Evolutionary conservation across 1,284 basidiomycete genomes (phyloP).

Genomic region (Sanghuangporus sanghuang): DNA sequence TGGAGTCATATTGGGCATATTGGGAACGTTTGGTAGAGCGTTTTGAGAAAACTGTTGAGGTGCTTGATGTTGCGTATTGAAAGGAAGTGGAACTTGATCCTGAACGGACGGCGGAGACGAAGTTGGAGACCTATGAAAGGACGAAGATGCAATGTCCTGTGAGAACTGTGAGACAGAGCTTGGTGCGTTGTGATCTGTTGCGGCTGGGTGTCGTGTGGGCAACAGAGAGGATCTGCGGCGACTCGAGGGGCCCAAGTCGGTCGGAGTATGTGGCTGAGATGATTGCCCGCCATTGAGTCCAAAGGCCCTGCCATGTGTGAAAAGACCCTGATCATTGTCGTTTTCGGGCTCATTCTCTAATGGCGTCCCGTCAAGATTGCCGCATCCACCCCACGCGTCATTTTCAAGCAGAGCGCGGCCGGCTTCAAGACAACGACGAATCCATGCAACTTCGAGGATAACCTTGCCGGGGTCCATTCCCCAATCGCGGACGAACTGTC

Average conservation of each 20-base stretch:
- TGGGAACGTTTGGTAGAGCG: neutral
- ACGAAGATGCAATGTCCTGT: neutral
- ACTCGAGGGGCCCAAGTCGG: neutral
- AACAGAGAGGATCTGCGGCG: neutral
- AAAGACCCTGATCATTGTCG: slow-evolving; percentile 21
- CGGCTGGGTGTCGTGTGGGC: slow-evolving; percentile 5
- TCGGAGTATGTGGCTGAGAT: neutral
- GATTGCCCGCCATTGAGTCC: neutral
- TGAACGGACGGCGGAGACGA: no score
- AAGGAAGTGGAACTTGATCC: neutral
- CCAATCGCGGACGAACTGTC: slow-evolving; percentile 52
- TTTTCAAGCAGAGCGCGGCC: slow-evolving; percentile 37
- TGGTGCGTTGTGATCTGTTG: neutral
- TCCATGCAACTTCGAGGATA: slow-evolving; percentile 44
- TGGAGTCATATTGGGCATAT: neutral
- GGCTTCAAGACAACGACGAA: slow-evolving; percentile 33
- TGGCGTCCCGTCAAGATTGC: slow-evolving; percentile 40
- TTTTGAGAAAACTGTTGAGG: neutral
- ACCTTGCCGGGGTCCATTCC: slow-evolving; percentile 41
- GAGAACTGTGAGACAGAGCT: neutral
- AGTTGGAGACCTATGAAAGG: neutral
- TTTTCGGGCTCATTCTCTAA: slow-evolving; percentile 26
- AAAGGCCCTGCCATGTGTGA: slow-evolving; percentile 24
- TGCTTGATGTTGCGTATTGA: neutral
- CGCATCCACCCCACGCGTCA: slow-evolving; percentile 53